Evolutionary conservation across 495 filamentous ascomycete species (phyloP).

Genomic region (Tetracladium setigerum): DNA sequence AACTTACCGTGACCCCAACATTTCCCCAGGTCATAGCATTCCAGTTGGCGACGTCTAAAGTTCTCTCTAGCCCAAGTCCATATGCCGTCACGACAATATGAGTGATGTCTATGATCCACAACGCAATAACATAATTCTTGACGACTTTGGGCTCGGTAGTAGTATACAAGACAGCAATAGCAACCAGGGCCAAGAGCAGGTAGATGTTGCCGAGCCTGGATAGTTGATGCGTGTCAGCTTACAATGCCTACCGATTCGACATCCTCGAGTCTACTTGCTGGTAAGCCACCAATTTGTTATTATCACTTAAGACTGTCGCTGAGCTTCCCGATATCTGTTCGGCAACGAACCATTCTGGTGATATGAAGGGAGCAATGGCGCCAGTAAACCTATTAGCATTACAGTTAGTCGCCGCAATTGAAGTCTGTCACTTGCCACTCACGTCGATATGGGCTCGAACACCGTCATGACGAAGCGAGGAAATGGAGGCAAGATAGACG

Average conservation of each 20-base stretch:
- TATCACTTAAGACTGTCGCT: conserved; percentile 19
- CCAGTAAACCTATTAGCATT: conserved; percentile 42
- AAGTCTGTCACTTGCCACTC: conserved; percentile 20
- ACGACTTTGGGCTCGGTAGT: conserved; percentile 59
- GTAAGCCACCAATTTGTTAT: conserved; percentile 29
- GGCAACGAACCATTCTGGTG: conserved; percentile 50
- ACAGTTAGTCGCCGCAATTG: not conserved
- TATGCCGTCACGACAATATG: conserved; percentile 58
- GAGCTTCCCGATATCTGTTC: conserved; percentile 43
- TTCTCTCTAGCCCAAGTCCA: conserved; percentile 46
- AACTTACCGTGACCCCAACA: conserved; percentile 49
- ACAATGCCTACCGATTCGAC: too few relatives aligned
- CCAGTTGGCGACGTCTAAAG: conserved; percentile 51
- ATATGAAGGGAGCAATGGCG: conserved; percentile 43
- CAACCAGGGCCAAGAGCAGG: conserved; percentile 54
- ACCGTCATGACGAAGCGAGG: conserved; percentile 50
- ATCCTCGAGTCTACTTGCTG: conserved; percentile 10
- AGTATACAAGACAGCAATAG: conserved; percentile 49
- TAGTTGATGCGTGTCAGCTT: conserved; percentile 28
- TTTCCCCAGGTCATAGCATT: conserved; percentile 70
- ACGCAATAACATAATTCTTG: conserved; percentile 56
- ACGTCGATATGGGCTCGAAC: conserved; percentile 64
- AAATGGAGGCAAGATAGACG: conserved; percentile 40
- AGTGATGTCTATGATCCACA: conserved; percentile 60
- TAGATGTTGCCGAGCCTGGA: conserved; percentile 62